Base-by-base conservation (phyloP, 345 rosid genomes). In the Barbarea vulgaris region DNA sequence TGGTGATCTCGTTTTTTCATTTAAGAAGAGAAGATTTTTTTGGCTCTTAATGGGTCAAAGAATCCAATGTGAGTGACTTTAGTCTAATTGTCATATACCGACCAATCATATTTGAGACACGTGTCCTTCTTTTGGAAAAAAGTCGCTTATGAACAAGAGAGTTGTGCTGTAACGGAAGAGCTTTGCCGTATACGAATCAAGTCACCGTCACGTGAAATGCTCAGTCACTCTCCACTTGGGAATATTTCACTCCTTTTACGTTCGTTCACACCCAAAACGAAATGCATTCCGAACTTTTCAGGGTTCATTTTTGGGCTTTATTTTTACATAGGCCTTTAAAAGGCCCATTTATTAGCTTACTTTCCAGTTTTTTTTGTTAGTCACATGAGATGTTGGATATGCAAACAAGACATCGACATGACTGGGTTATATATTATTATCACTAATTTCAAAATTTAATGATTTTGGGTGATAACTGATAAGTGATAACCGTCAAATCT, bases 191-290 rank as follows among this genome's bases (percentile, higher is more conserved):
- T 8, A 28, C 9, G 77, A 66, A 27, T 46, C n/a, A 27, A 34
- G 69, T 76, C 73, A 61, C 1, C 30, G 68, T 68, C 79, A 76
- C 74, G 69, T 68, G 74, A 67, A 60, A 19, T 2, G 74, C 18
- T 37, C 55, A 15, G 74, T n/a, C n/a, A 28, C 24, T 51, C 48
- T 59, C 36, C 47, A 68, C 69, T 30, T 67, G 53, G 13, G 79
- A 59, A 68, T 60, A 51, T 47, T 36, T 8, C 36, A 3, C n/a
- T 15, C 11, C 46, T 25, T 37, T 44, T 6, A 39, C 62, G 55
- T 59, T 67, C 62, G 55, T 59, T 67, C 74, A 67, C 73, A 67
- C 74, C 17, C 4, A 18, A 36, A 6, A 31, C 15, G 1, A 44
- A 9, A 4, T 13, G 28, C 19, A 18, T 25, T 54, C 31, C 11